Percentiles rank a stretch among this genome's conserved stretches.
Conservation (phyloP, 2,329 filamentous ascomycete species). For the Mycosphaerella arachidis region DNA sequence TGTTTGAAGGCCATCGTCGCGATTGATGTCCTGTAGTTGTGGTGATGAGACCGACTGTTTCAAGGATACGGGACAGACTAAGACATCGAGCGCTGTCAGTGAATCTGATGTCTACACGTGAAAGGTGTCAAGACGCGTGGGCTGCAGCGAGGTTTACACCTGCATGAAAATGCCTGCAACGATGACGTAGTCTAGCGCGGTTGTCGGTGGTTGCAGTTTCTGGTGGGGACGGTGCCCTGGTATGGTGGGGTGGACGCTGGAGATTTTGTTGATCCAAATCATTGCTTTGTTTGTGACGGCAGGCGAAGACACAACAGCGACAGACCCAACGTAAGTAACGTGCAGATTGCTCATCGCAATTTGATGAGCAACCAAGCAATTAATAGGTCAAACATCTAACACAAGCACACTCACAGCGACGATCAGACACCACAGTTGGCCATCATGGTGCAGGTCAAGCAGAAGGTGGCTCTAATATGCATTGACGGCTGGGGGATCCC, state of each 20-base stretch:
- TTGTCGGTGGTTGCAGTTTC: not conserved
- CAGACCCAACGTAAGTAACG: not conserved
- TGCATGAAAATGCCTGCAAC: not conserved
- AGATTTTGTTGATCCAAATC: conserved; percentile 3
- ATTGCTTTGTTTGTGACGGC: not conserved
- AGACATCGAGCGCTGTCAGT: not conserved
- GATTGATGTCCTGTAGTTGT: not conserved
- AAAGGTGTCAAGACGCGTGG: not conserved
- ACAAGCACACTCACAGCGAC: not conserved
- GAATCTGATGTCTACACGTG: not conserved
- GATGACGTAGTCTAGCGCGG: not conserved
- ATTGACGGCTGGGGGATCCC: conserved; percentile 98
- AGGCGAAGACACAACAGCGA: not conserved
- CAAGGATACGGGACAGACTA: not conserved
- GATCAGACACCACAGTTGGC: conserved; percentile 9
- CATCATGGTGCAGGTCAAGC: conserved; percentile 61
- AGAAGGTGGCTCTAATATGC: conserved; percentile 76
- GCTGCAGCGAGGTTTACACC: not conserved
- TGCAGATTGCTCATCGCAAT: not conserved
- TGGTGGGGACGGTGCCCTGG: conserved; percentile 1
- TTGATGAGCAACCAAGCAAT: not conserved
- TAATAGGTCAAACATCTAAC: not conserved
- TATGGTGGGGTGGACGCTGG: not conserved
- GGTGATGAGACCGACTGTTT: not conserved
- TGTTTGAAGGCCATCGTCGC: conserved; percentile 16